phyloP scores from a whole-genome alignment of 805 yeast species.

The Cephaloascus albidus region DNA sequence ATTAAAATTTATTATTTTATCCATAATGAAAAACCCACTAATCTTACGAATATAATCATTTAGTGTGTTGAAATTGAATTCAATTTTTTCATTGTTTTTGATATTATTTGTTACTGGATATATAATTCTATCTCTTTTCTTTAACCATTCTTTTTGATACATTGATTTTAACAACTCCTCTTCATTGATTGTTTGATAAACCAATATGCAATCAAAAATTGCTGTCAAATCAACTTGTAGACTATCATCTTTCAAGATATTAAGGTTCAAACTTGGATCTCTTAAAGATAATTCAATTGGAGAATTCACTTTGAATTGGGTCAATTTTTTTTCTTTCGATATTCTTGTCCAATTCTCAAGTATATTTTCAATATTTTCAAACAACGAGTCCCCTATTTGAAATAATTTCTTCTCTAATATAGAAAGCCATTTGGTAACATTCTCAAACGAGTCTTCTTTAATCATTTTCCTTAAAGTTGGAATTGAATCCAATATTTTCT shows the following conservation, averaged over 20 bases:
- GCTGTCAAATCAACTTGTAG: constrained; percentile 53
- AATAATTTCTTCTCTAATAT: constrained; percentile 53
- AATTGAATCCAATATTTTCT: constrained; percentile 62
- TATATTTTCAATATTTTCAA: constrained; percentile 44
- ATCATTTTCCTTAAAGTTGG: constrained; percentile 70
- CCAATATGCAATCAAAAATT: constrained; percentile 73
- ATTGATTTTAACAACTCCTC: constrained; percentile 49
- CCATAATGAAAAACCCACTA: constrained; percentile 71
- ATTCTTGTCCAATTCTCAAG: constrained; percentile 50
- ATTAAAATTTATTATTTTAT: constrained; percentile 53
- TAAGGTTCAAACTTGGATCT: constrained; percentile 37
- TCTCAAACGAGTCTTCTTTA: constrained; percentile 61
- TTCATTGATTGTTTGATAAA: constrained; percentile 67
- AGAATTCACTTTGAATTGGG: constrained; percentile 66
- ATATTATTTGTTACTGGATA: constrained; percentile 48
- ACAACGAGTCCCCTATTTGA: constrained; percentile 48
- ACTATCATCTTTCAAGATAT: constrained; percentile 34
- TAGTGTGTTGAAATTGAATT: constrained; percentile 23
- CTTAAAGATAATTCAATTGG: constrained; percentile 78
- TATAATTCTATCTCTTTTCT: constrained; percentile 61
- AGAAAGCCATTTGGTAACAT: constrained; percentile 56
- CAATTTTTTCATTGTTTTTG: constrained; percentile 22
- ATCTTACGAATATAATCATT: constrained; percentile 51
- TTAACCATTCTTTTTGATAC: constrained; percentile 61
- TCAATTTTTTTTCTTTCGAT: constrained; percentile 34